These are phyloP conservation scores for Cladosporium oxysporum DNA, from an alignment of 2,329 filamentous ascomycete species.

Conservation along the genomic window DNA sequence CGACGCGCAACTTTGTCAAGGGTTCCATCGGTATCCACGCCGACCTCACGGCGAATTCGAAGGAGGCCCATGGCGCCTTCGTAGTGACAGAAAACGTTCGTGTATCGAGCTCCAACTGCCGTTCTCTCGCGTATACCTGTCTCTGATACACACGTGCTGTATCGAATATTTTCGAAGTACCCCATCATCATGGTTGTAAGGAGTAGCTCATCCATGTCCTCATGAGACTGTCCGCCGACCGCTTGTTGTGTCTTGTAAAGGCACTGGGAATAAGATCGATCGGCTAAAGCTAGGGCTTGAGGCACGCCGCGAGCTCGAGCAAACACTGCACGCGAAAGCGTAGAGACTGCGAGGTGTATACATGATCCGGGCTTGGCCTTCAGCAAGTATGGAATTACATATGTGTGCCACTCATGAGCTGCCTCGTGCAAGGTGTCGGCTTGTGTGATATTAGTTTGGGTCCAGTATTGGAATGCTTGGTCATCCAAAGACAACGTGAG, in stretches of 20 bases:
- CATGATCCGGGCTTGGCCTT: conserved; percentile 23
- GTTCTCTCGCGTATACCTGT: not conserved
- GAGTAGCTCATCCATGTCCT: conserved; percentile 29
- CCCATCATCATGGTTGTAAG: conserved; percentile 30
- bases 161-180: conserved; percentile 25
- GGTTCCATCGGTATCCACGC: conserved; percentile 14
- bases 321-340: conserved; percentile 29
- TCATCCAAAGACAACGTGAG: conserved; percentile 22
- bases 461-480: conserved; percentile 31
- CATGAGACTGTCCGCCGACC: conserved; percentile 23
- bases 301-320: conserved; percentile 23
- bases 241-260: conserved; percentile 25
- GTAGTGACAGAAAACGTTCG: conserved; percentile 27
- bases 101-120: conserved; percentile 15
- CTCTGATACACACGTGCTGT: conserved; percentile 11
- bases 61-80: conserved; percentile 28
- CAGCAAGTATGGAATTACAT: conserved; percentile 24
- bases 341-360: conserved; percentile 28
- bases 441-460: conserved; percentile 24
- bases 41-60: conserved; percentile 23
- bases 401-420: conserved; percentile 27
- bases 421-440: conserved; percentile 26
- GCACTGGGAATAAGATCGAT: conserved; percentile 20
- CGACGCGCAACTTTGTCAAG: conserved; percentile 16
- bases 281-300: conserved; percentile 21